phyloP scores from a whole-genome alignment of 139 green algal genomes.

The Tetratostichococcus sp. region DNA sequence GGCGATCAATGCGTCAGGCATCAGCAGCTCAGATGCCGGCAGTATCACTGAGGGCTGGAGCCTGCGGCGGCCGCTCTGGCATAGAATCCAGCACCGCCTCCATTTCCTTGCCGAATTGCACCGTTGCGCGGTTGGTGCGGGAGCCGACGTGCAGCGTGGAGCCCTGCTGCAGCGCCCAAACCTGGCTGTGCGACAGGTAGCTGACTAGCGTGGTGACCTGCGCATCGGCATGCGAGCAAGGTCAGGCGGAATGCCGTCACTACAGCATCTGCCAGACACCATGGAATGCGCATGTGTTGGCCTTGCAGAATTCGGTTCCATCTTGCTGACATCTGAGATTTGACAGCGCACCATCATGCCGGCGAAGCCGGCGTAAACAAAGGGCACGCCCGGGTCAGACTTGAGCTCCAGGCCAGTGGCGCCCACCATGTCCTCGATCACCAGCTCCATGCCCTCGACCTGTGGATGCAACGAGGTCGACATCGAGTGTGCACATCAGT shows the following conservation, averaged over 20 bases:
- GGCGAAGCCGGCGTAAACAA: conserved; percentile 91
- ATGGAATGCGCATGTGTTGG: neutral
- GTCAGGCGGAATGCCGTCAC: conserved; percentile 47
- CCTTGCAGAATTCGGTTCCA: too few relatives aligned
- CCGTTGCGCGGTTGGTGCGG: conserved; percentile 76
- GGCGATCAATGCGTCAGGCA: too few relatives aligned
- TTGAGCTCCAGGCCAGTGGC: conserved; percentile 88
- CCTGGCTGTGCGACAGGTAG: conserved; percentile 93
- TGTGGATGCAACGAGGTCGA: conserved; percentile 8
- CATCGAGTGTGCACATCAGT: too few relatives aligned
- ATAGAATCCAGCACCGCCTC: conserved; percentile 62
- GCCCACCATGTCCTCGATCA: conserved; percentile 71
- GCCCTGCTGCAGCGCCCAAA: conserved; percentile 78
- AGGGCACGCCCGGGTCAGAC: conserved; percentile 89
- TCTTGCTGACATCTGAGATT: neutral
- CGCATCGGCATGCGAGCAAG: neutral
- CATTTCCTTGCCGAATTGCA: conserved; percentile 81
- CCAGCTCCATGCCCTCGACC: conserved; percentile 79
- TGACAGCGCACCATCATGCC: conserved; percentile 14
- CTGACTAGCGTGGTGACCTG: conserved; percentile 88
- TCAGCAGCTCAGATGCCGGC: too few relatives aligned
- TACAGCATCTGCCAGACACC: neutral
- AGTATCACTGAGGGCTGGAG: neutral
- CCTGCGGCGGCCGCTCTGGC: conserved; percentile 50
- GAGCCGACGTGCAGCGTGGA: conserved; percentile 71